Base-by-base conservation (phyloP, 305 asterid species). In the Striga hermonthica region DNA sequence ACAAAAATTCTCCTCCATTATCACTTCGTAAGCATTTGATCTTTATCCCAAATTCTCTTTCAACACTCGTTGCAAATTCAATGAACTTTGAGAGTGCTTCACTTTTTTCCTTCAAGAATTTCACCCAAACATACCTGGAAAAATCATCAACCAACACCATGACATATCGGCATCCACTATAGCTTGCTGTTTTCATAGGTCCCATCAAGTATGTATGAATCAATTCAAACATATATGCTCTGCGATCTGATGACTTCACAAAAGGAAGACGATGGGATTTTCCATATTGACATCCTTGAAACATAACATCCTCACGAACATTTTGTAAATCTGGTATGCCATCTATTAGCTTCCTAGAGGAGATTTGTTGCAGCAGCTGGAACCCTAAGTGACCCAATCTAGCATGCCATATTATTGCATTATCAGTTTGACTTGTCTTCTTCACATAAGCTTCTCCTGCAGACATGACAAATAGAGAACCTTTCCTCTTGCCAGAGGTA, bases 401-500 rank as follows among this genome's bases (percentile, higher is more conserved):
- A 63, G 65, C 65, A 71, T 71, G 70, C 75, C 65, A 71, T 43
- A 71, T 48, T 8, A 50, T 7, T 4, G 65, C 41, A 45, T 43
- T 63, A 1, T 9, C 10, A 14, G 9, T 56, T 31, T 70, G 50
- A 37, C 75, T n/a, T 6, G 69, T 45, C 13, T 64, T 70, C 5
- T 55, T 7, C 1, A 13, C 48, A 38, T 59, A 38, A 13, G 48
- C 64, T 2, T 54, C 60, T 7, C 39, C 9, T 3, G 38, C 60
- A 8, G 60, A 54, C 9, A 54, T 1, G 5, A 16, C 37, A 16
- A 4, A 54, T 0, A 16, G 4, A 16, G 60, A 28, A n/a, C 9
- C 38, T 22, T 55, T 55, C n/a, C 14, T 55, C 9, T 8, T 31
- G 7, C 60, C 60, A 55, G 12, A 6, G 34, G 31, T 22, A 55